A percentile compares a stretch with the other conserved stretches of the same genome.
These are phyloP conservation scores for Fusarium sp. DNA, from an alignment of 2,329 filamentous ascomycete genomes.

Conservation along the genomic window DNA sequence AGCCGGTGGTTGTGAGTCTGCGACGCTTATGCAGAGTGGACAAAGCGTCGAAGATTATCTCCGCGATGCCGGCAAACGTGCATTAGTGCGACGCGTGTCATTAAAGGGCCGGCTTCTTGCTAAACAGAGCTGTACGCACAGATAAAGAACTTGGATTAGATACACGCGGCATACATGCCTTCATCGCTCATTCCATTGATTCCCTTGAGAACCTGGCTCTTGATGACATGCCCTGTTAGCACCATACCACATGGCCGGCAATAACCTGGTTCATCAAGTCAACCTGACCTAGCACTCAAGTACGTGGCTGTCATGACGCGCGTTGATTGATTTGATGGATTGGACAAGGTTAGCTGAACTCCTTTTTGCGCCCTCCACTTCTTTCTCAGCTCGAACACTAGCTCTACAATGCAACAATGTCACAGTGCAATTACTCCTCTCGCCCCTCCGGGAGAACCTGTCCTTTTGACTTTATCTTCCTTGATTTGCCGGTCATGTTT, in stretches of 20 bases:
- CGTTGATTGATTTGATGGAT: not conserved
- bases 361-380: not conserved
- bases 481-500: not conserved
- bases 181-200: not conserved
- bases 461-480: not conserved
- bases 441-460: not conserved
- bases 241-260: not conserved
- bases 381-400: not conserved
- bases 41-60: not conserved
- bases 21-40: not conserved
- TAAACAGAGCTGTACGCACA: not conserved
- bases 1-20: not conserved
- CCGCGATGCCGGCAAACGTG: not conserved
- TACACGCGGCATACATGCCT: not conserved
- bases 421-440: not conserved
- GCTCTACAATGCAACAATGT: not conserved
- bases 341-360: not conserved
- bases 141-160: not conserved
- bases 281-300: not conserved
- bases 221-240: not conserved
- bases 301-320: not conserved
- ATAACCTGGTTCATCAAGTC: not conserved
- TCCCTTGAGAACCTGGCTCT: not conserved
- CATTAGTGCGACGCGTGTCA: not conserved
- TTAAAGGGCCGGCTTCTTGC: not conserved